Conservation (phyloP, 139 green algal genomes). For the Mychonastes homosphaera region DNA sequence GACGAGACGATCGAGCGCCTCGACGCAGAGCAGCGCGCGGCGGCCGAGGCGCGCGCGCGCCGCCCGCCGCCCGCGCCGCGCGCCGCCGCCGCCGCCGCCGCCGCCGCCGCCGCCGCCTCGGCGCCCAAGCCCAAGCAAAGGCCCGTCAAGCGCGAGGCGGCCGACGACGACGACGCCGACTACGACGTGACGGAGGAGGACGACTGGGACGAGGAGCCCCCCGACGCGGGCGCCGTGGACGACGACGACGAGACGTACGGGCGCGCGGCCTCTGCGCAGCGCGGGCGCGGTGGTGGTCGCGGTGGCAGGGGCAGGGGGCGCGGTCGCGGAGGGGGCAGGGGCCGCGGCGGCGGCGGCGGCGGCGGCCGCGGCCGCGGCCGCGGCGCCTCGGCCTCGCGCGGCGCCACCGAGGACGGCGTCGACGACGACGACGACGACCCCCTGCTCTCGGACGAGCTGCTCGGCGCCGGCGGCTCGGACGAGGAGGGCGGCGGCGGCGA, state of each 20-base stretch:
- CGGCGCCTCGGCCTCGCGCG: neutral
- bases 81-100: neutral
- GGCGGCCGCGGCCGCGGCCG: neutral
- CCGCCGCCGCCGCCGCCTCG: neutral
- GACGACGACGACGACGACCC: slow-evolving; percentile 10
- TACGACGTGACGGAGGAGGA: slow-evolving; percentile 23
- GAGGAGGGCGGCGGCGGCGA: slow-evolving; percentile 22
- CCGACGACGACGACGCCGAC: slow-evolving; percentile 16
- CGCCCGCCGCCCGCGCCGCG: neutral
- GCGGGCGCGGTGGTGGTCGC: too few species aligned
- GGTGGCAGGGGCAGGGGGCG: neutral
- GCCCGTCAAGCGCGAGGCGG: neutral
- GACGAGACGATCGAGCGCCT: neutral
- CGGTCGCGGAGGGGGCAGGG: neutral
- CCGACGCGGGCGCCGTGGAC: slow-evolving; percentile 10
- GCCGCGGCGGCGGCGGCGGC: neutral
- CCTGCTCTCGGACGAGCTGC: too few species aligned
- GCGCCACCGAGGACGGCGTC: neutral
- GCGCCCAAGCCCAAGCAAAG: neutral
- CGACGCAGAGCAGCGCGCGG: neutral
- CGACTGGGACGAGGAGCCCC: slow-evolving; percentile 25
- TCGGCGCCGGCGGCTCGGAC: too few species aligned
- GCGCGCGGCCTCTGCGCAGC: too few species aligned
- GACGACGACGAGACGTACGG: too few species aligned
- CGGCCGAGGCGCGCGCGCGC: neutral